These are phyloP conservation scores for Rhytidiadelphus loreus DNA, from an alignment of 225 moss, liverwort and hornwort genomes.

Conservation along the genomic window DNA sequence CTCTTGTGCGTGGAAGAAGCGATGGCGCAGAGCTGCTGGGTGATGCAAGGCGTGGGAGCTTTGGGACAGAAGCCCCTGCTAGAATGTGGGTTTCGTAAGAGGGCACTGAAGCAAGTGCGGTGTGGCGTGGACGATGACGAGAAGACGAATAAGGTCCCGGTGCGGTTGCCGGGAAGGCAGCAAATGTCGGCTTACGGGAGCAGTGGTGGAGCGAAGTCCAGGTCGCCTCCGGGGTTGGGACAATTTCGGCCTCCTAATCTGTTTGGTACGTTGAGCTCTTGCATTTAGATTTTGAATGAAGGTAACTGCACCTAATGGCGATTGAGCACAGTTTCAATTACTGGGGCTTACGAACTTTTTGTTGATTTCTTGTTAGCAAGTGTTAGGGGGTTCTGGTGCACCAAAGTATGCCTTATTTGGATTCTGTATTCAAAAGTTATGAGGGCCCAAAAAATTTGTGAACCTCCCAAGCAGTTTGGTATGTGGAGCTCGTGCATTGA, in stretches of 20 bases:
- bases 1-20: not conserved
- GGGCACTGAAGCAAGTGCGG: not conserved
- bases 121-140: not conserved
- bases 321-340: not conserved
- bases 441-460: not conserved
- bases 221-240: constrained; percentile 31
- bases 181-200: constrained; percentile 12
- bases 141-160: not conserved
- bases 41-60: not conserved
- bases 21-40: constrained; percentile 20
- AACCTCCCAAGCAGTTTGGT: not conserved
- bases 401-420: not conserved
- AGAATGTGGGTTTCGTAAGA: not conserved
- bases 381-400: not conserved
- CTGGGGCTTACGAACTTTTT: not conserved
- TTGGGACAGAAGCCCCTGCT: not conserved
- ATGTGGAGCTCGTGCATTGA: not conserved
- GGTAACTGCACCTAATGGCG: not conserved
- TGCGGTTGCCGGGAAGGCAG: constrained; percentile 27
- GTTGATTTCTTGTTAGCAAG: not conserved
- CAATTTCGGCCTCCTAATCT: constrained; percentile 33
- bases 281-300: not conserved
- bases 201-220: not conserved
- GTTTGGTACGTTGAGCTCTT: constrained; percentile 7
- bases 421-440: not conserved